Conservation (phyloP, 805 yeast species). For the Pichia insulana region DNA sequence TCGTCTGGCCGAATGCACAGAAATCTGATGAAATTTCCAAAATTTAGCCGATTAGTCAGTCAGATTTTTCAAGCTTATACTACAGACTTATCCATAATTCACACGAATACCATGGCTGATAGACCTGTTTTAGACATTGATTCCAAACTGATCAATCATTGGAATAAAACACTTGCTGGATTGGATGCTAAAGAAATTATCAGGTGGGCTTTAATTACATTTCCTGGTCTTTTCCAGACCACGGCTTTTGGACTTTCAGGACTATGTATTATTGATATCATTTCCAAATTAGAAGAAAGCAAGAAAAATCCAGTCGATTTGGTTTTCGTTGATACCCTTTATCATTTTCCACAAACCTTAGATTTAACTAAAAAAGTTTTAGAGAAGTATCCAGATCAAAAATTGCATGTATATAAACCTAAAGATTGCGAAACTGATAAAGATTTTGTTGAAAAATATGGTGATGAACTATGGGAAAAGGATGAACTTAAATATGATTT, state of each 20-base stretch:
- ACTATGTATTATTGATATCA: constrained; percentile 75
- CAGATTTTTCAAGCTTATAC: neutral
- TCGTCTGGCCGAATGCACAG: no score
- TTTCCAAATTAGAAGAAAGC: constrained; percentile 39
- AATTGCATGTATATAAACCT: constrained; percentile 64
- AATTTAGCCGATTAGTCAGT: no score
- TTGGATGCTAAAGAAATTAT: constrained; percentile 64
- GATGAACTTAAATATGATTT: constrained; percentile 79
- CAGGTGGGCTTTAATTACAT: constrained; percentile 74
- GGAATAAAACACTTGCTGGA: constrained; percentile 52
- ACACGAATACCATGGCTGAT: neutral
- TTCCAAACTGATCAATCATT: constrained; percentile 45
- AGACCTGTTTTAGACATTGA: constrained; percentile 14
- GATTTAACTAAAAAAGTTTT: constrained; percentile 57
- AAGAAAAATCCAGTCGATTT: constrained; percentile 47
- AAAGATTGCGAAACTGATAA: constrained; percentile 41
- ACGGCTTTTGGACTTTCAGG: constrained; percentile 96
- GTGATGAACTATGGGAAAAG: constrained; percentile 73
- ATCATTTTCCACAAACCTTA: constrained; percentile 91
- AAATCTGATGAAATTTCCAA: no score
- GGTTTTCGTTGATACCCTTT: constrained; percentile 81
- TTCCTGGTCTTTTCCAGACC: constrained; percentile 79
- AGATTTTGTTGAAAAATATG: constrained; percentile 62
- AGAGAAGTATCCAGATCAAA: constrained; percentile 38
- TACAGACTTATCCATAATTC: neutral